A percentile compares a stretch with the other conserved stretches of the same genome.
phyloP scores from a whole-genome alignment of 2,329 filamentous ascomycete species.

The Fusarium sp. region DNA sequence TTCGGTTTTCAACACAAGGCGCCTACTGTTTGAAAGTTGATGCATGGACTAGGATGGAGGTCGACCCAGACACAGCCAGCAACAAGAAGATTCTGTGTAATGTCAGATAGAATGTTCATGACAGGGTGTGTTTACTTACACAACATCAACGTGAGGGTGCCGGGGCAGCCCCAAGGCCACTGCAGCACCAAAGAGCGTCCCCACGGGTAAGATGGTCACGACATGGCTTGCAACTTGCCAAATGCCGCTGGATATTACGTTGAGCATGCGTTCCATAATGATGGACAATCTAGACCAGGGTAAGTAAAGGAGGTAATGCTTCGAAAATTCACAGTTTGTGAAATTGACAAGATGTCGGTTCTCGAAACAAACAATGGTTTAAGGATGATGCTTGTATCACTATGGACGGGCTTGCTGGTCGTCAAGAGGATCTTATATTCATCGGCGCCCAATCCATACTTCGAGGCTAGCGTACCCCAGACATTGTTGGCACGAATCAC shows the following conservation, averaged over 20 bases:
- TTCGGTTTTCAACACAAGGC: neutral
- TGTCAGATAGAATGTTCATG: slow-evolving; percentile 21
- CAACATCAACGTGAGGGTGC: slow-evolving; percentile 21
- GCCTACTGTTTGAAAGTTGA: slow-evolving; percentile 39
- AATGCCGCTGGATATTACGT: slow-evolving; percentile 1
- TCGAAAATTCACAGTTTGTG: neutral
- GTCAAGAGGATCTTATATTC: slow-evolving; percentile 26
- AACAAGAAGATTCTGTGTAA: slow-evolving; percentile 26
- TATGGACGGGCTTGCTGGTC: neutral
- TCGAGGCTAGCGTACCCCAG: slow-evolving; percentile 10
- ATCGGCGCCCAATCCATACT: slow-evolving; percentile 4
- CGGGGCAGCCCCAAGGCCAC: slow-evolving; percentile 32
- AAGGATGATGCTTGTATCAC: slow-evolving; percentile 2
- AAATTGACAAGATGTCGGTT: neutral
- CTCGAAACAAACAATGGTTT: neutral
- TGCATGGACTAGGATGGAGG: slow-evolving; percentile 28
- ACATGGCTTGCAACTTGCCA: slow-evolving; percentile 14
- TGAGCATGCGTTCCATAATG: slow-evolving; percentile 15
- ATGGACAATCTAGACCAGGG: neutral
- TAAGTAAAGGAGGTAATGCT: neutral
- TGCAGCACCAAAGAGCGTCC: slow-evolving; percentile 35
- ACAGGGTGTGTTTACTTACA: slow-evolving; percentile 29
- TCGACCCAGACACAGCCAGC: slow-evolving; percentile 28
- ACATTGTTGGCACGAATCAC: neutral
- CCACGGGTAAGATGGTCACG: slow-evolving; percentile 26